Evolutionary conservation across 2,329 filamentous ascomycete species (phyloP), one percentile per base, ranked within the genome.

Genomic region (Pseudonectria buxi): DNA sequence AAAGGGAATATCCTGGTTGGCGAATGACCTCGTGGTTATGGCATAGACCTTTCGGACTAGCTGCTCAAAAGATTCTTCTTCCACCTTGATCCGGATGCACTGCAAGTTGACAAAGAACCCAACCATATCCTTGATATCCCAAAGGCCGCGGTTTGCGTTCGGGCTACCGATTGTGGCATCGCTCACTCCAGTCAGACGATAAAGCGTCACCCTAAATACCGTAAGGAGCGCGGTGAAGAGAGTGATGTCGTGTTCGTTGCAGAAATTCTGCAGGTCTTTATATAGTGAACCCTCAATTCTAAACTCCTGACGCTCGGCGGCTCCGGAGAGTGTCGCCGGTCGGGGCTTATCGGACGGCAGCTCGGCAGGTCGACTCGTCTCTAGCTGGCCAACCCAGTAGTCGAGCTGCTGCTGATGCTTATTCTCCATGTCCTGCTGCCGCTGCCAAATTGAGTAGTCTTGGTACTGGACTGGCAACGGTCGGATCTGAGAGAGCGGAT

Each of bases 41-140:
- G 12, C 6, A 3, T 33, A 33, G 10, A 39, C 37, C 11, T 22
- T 9, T 22, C 9, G 18, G 18, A 22, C 18, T 22, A 22, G 18
- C 18, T 22, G 18, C 9, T 22, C 18, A 9, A 22, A 22, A 22
- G 18, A 22, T 9, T 22, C 5, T 9, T 22, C 33, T 4, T 22
- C 18, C 5, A 56, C 11, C 2, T 14, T 30, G 27, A 53, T 38
- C 11, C 51, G 39, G 14, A 55, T 44, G 10, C 50, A 51, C 24
- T 56, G 54, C 0, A 44, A 35, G 22, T 53, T 54, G 29, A 53
- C 53, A 10, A 55, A 54, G 40, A 50, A 51, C 1, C 49, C 53
- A 9, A 54, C 42, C 0, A 50, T 42, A 12, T 47, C 33, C 14
- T 46, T 33, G 1, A 49, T 3, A 9, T 52, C 50, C 13, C 28